Conservation (phyloP, 768 basidiomycete genomes). For the Tylopilus balloui region DNA sequence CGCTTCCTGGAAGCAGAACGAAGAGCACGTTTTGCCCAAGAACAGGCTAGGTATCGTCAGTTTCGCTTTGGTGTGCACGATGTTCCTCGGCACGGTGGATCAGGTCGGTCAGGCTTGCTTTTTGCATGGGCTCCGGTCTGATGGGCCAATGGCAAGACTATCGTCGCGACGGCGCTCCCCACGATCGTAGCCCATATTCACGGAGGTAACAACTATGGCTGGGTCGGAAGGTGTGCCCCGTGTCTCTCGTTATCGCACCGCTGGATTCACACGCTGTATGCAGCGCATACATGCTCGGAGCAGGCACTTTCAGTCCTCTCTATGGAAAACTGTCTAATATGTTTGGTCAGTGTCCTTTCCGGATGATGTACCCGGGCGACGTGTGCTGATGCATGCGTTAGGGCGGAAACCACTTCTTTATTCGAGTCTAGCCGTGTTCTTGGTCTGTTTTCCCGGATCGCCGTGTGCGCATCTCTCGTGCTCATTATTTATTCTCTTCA, state of each 20-base stretch:
- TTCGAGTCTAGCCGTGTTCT: constrained; percentile 57
- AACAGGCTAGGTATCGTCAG: constrained; percentile 19
- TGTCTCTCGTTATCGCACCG: neutral
- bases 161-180: constrained; percentile 66
- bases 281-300: constrained; percentile 71
- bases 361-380: neutral
- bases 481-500: constrained; percentile 20
- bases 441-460: constrained; percentile 23
- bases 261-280: neutral
- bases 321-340: constrained; percentile 76
- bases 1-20: constrained; percentile 47
- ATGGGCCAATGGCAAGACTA: constrained; percentile 37
- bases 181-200: constrained; percentile 61
- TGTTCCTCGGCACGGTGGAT: constrained; percentile 47
- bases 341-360: constrained; percentile 24
- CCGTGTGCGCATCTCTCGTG: neutral
- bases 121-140: neutral
- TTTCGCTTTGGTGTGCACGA: constrained; percentile 22
- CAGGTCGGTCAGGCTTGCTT: constrained; percentile 35
- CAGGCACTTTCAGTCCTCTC: constrained; percentile 59
- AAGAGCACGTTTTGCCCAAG: constrained; percentile 46
- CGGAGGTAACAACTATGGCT: constrained; percentile 61
- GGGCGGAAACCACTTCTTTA: constrained; percentile 70
- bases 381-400: constrained; percentile 12
- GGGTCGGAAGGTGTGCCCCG: constrained; percentile 53